Evolutionary conservation across 2,329 filamentous ascomycete species (phyloP).

Genomic region (Arthrobotrys conoides): DNA sequence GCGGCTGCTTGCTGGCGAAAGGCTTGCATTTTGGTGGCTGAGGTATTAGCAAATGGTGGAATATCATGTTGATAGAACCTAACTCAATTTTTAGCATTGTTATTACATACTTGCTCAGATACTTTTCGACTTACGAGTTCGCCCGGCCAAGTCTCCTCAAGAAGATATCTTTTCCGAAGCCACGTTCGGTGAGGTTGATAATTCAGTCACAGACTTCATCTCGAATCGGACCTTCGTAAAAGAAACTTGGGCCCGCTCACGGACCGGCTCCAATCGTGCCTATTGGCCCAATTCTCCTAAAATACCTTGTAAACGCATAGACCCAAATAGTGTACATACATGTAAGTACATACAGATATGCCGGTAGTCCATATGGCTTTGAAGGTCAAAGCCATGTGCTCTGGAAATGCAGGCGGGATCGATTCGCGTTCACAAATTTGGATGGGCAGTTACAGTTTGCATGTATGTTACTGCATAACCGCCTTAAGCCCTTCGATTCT

Average conservation of each 20-base stretch:
- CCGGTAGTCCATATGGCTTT: background rate
- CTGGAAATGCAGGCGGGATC: background rate
- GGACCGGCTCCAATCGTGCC: constrained; percentile 1
- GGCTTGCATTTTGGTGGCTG: constrained; percentile 25
- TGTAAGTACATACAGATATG: background rate
- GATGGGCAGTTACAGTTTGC: background rate
- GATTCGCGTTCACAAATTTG: constrained; percentile 5
- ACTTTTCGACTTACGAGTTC: background rate
- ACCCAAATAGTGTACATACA: no score
- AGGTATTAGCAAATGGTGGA: background rate
- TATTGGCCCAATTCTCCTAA: constrained; percentile 4
- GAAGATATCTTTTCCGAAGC: constrained; percentile 33
- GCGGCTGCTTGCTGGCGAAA: constrained; percentile 2
- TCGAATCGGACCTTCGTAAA: constrained; percentile 10
- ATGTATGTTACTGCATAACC: constrained; percentile 36
- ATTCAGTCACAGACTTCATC: background rate
- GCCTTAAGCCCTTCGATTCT: constrained; percentile 31
- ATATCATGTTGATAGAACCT: constrained; percentile 2
- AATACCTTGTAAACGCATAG: background rate
- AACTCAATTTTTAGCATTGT: background rate
- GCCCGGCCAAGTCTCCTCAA: constrained; percentile 13
- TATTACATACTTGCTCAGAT: no score
- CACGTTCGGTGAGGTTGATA: background rate
- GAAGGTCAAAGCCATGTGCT: constrained; percentile 20
- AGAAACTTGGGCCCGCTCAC: constrained; percentile 14